Base-by-base conservation (phyloP, 2,329 filamentous ascomycete genomes). In the Aspergillus melleus region DNA sequence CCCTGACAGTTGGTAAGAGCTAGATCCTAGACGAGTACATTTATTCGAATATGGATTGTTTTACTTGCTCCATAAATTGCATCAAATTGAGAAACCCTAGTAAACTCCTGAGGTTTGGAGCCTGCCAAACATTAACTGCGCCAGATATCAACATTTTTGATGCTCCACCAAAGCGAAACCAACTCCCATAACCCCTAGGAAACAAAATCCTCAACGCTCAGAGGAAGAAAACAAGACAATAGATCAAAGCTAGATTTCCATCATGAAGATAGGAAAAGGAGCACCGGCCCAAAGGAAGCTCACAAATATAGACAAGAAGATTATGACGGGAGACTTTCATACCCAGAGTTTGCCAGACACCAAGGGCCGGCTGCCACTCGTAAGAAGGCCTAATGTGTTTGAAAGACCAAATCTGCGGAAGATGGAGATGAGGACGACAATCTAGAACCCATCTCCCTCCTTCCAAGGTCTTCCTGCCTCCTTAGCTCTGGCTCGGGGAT, bases 391-490 rank as follows among this genome's bases (percentile, higher is more conserved):
- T 29, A 2, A 1, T 46, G 42, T 1, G 16, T 1, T 11, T 46
- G 6, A 20, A 19, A n/a, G 20, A 16, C n/a, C 20, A 6, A 47
- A 1, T 47, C 19, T 3, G 5, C 9, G 8, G 19, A n/a, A 46
- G 6, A 11, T 10, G 16, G 32, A 26, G 26, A 50, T 16, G 55
- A 44, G 44, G 19, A 2, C 16, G 20, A 26, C 16, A 24, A 30
- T 49, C 78, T 71, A 86, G 66, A 81, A 86, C 2, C 81, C 82
- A 70, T 85, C 83, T 1, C 82, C 84, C 49, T 83, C 81, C 42
- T 79, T 80, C 84, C 83, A 86, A 49, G 74, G 72, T 55, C 84
- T 78, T 39, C 84, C 83, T 9, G 77, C 77, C 66, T 86, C 84
- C 62, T 74, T 58, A 1, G 85, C 85, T 58, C 85, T 74, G 55